Conservation (phyloP, 495 filamentous ascomycete species). For the Neurospora sp. region DNA sequence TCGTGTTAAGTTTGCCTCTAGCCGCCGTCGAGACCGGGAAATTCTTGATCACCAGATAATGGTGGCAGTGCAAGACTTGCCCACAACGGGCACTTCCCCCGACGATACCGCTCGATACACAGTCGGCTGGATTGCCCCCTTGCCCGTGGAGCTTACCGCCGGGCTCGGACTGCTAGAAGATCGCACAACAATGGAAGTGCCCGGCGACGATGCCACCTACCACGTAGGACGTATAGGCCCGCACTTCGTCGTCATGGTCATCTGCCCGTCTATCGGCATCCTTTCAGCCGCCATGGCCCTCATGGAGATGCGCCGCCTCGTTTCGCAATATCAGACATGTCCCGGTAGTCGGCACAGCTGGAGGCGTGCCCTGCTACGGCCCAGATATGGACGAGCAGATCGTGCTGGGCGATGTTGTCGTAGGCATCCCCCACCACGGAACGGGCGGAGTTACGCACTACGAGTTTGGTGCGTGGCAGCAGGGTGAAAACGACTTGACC, state of each 20-base stretch:
- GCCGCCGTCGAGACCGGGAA: too few relatives aligned
- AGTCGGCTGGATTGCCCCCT: conserved; percentile 42
- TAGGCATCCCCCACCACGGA: conserved; percentile 6
- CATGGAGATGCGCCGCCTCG: conserved; percentile 20
- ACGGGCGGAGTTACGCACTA: conserved; percentile 19
- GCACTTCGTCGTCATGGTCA: too few relatives aligned
- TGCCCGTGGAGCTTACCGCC: conserved; percentile 34
- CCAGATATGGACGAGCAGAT: conserved; percentile 23
- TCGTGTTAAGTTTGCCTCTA: too few relatives aligned
- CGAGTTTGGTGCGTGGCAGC: conserved; percentile 9
- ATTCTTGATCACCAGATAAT: too few relatives aligned
- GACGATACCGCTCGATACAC: conserved; percentile 17
- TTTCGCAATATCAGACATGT: conserved; percentile 31
- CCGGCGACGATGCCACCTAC: too few relatives aligned
- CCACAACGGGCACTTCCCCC: too few relatives aligned
- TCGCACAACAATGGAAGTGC: too few relatives aligned
- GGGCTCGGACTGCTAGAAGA: conserved; percentile 9
- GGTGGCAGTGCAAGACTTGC: neutral
- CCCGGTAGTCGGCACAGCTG: conserved; percentile 43
- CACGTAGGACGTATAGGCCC: too few relatives aligned
- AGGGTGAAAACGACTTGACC: neutral
- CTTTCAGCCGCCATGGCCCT: too few relatives aligned
- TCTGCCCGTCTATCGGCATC: too few relatives aligned
- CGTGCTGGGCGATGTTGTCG: conserved; percentile 17
- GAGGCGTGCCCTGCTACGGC: conserved; percentile 16